These are phyloP conservation scores for Rhynchosporium secalis DNA, from an alignment of 2,329 filamentous ascomycete species.

Conservation along the genomic window DNA sequence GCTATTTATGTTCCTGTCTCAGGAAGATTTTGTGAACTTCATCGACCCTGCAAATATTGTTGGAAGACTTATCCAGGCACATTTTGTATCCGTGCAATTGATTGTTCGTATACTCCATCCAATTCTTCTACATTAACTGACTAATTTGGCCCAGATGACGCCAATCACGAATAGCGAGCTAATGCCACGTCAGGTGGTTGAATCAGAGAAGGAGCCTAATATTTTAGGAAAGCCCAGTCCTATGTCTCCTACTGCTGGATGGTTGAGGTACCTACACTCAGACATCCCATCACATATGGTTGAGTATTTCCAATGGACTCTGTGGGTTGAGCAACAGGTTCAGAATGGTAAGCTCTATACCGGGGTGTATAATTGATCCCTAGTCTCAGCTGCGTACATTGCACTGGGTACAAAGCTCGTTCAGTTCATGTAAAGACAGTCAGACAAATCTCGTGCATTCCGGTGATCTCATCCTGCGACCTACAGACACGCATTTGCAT, in stretches of 20 bases:
- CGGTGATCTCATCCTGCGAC: no score
- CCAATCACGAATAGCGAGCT: constrained; percentile 28
- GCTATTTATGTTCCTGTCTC: constrained; percentile 27
- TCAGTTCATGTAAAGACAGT: no score
- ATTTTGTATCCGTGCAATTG: constrained; percentile 34
- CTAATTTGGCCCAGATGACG: constrained; percentile 24
- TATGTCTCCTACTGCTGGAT: constrained; percentile 7
- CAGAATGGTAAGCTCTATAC: constrained; percentile 23
- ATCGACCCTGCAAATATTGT: constrained; percentile 27
- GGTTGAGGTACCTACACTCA: constrained; percentile 28
- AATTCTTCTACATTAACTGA: neutral
- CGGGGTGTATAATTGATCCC: constrained; percentile 17
- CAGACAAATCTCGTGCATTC: no score
- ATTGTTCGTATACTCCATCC: constrained; percentile 10
- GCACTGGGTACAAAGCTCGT: no score
- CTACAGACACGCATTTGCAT: neutral
- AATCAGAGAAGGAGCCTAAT: neutral
- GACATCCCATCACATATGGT: constrained; percentile 25
- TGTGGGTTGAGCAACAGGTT: constrained; percentile 30
- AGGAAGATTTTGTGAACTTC: constrained; percentile 30
- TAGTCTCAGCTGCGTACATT: no score
- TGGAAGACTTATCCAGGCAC: constrained; percentile 31
- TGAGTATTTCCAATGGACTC: constrained; percentile 33
- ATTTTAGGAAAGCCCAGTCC: constrained; percentile 8
- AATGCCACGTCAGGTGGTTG: constrained; percentile 1